These are phyloP conservation scores for Scleromitrula shiraiana DNA, from an alignment of 2,329 filamentous ascomycete species.

Conservation along the genomic window DNA sequence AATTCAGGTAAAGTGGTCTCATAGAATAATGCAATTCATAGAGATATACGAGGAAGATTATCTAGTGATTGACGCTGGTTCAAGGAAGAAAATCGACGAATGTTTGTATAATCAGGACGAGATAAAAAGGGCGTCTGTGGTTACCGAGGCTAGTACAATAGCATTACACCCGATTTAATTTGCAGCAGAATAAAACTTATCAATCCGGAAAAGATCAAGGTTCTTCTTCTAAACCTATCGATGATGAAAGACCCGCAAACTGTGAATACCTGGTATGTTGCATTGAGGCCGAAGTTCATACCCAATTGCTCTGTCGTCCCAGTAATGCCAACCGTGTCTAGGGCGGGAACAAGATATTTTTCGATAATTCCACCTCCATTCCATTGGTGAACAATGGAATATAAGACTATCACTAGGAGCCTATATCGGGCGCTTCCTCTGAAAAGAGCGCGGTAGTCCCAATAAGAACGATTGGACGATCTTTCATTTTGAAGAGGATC, in stretches of 20 bases:
- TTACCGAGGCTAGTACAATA: too few species aligned
- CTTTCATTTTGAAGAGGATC: slow-evolving; percentile 20
- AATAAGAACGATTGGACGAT: slow-evolving; percentile 30
- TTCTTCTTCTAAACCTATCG: slow-evolving; percentile 27
- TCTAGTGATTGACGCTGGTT: too few species aligned
- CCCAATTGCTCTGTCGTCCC: slow-evolving; percentile 14
- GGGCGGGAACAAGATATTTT: slow-evolving; percentile 20
- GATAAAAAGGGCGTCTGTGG: too few species aligned
- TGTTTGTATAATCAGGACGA: too few species aligned
- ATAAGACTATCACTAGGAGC: slow-evolving; percentile 36
- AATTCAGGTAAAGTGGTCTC: too few species aligned
- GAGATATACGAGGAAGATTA: too few species aligned
- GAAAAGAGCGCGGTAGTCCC: slow-evolving; percentile 41
- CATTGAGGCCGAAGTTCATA: slow-evolving; percentile 18
- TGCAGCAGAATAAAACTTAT: slow-evolving; percentile 38
- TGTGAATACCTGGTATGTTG: slow-evolving; percentile 18
- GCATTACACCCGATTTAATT: too few species aligned
- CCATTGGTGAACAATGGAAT: slow-evolving; percentile 29
- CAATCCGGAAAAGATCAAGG: slow-evolving; percentile 37
- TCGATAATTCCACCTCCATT: slow-evolving; percentile 23
- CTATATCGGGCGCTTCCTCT: slow-evolving; percentile 37
- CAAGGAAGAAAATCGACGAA: too few species aligned
- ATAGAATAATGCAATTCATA: too few species aligned
- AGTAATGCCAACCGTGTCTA: slow-evolving; percentile 19
- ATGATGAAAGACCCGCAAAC: slow-evolving; percentile 17